Evolutionary conservation across 495 filamentous ascomycete species (phyloP), one percentile per base, ranked within the genome.

Genomic region (Aspergillus steynii): DNA sequence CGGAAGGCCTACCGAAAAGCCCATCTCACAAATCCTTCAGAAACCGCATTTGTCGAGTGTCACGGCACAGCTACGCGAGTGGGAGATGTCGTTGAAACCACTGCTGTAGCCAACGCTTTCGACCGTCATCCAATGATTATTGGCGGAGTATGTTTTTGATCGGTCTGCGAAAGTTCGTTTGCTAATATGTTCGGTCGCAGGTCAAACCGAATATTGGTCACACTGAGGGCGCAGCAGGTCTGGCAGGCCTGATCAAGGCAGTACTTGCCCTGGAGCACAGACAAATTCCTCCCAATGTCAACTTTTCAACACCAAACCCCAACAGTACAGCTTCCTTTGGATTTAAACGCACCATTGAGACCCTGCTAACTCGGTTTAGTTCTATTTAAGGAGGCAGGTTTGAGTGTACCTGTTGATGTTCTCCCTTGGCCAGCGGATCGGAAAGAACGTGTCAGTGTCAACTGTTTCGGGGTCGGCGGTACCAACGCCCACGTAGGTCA

Each of bases 191-290:
- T n/a, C 32, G 8, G 4, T 42, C 52, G 28, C 32, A 67, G 65
- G 63, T 82, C n/a, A 83, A 83, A 56, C 76, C 79, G 7, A 75
- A 79, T 48, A 66, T 83, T 59, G 82, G 83, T 1, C 83, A 84
- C 60, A 56, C 63, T 12, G 82, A 82, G 61, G 83, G 74, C 9
- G 74, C 79, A 5, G 79, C 80, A 4, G 85, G 83, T 5, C 52
- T 86, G 51, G 83, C 85, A 3, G 81, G 80, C 4, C 27, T 87
- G 0, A 67, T 89, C 2, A 87, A 87, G 68, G 76, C 77, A 1
- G 71, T 80, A 1, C 63, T 82, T 29, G 74, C 80, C 27, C 71
- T 89, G 57, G 76, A 80, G 58, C 71, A 84, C 51, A 60, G 59
- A 10, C 57, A 66, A 0, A 74, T 86, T 10, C 80, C 81, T 0